Conservation (phyloP, 306 rosid species). For the Cicer judaicum region DNA sequence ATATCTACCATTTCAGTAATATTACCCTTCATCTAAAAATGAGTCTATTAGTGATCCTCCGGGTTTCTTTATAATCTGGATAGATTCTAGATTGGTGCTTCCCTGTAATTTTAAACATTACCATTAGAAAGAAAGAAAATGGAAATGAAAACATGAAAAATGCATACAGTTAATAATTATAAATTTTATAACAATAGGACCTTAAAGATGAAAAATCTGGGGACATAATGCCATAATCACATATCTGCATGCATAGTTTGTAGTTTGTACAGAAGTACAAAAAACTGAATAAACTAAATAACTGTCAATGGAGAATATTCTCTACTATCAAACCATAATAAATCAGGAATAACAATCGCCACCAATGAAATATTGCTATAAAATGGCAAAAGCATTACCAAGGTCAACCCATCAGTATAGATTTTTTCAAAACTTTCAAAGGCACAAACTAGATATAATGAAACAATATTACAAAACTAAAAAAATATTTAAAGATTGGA, state of each 20-base stretch:
- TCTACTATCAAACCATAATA: not conserved
- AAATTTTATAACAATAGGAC: not conserved
- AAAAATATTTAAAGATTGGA: not conserved
- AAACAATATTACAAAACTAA: not conserved
- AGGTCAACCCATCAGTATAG: not conserved
- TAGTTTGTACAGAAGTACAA: not conserved
- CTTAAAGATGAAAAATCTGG: not conserved
- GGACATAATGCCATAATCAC: not conserved
- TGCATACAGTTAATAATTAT: not conserved
- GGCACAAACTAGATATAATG: not conserved
- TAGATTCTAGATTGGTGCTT: conserved; percentile 93
- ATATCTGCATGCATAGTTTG: not conserved
- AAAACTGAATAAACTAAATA: conserved; percentile 8
- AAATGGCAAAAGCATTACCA: conserved; percentile 10
- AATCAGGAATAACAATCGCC: no score
- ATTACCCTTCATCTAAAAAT: conserved; percentile 95
- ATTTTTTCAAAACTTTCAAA: not conserved
- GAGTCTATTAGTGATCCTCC: conserved; percentile 94
- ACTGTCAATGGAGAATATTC: not conserved
- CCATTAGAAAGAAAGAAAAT: not conserved
- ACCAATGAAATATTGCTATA: not conserved
- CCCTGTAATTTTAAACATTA: conserved; percentile 67
- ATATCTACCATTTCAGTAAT: not conserved
- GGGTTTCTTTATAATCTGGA: conserved; percentile 95
- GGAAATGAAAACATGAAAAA: conserved; percentile 27